Base-by-base conservation (phyloP, 306 rosid species). In the Trifolium subterraneum region DNA sequence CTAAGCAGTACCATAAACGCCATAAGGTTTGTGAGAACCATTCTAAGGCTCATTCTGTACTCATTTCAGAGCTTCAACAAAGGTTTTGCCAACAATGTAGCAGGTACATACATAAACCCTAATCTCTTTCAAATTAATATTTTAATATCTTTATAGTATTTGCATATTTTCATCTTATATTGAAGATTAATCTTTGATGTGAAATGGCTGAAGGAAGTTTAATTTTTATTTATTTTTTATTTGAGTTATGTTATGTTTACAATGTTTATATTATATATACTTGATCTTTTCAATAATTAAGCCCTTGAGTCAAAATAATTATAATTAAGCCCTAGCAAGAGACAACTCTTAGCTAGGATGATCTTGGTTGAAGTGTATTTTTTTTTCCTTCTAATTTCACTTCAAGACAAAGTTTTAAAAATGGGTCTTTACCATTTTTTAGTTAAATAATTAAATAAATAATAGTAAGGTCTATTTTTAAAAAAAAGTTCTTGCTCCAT, bases 71-170 rank as follows among this genome's bases (percentile, higher is more conserved):
- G 1, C 63, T 62, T 27, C 86, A 78, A 4, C 96, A 90, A 71
- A 83, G 99, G 44, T 95, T 95, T 82, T 95, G 99, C 82, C 99
- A 95, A 75, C 99, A 95, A 90, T 95, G 99, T 74, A 95, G 99
- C 93, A 95, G 97, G 99, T 93, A 47, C 4, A 61, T 93, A 47
- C 4, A 61, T 10, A 82, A 81, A 88, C 96, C 91, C 92, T 88
- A 84, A 76, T 74, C 31, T 73, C 18, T 60, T 47, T 71, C 23
- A 4, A 29, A 10, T 48, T 11, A 47, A 10, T 38, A 23, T 39
- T 35, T 64, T 10, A 5, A 22, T 0, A 1, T 15, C 11, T 76
- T 31, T 6, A 11, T 58, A 5, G 13, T n/a, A 4, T 56, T 62
- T 70, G 6, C 35, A 44, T 44, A 14, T 15, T 20, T 44, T 0